Percentiles rank a stretch among this genome's conserved stretches.
These are phyloP conservation scores for Pythium monospermum DNA, from an alignment of 352 stramenopile species.

Conservation along the genomic window DNA sequence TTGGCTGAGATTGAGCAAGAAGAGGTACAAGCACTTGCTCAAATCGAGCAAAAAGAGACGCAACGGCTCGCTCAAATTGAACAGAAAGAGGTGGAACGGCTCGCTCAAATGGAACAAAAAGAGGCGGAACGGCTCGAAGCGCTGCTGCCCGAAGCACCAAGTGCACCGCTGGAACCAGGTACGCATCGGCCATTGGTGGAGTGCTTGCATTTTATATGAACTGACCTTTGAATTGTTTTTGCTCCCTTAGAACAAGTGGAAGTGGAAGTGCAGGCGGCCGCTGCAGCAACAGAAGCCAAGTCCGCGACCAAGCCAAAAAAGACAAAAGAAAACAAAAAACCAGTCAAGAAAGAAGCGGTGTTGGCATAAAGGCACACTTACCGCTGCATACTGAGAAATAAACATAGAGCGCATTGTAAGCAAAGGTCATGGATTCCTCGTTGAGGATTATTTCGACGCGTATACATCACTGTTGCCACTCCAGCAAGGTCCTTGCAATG, in stretches of 20 bases:
- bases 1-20: slow-evolving; percentile 78
- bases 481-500: too few species aligned
- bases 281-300: background rate
- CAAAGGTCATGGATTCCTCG: too few species aligned
- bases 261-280: background rate
- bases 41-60: slow-evolving; percentile 76
- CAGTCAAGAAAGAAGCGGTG: slow-evolving; percentile 1
- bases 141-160: slow-evolving; percentile 59
- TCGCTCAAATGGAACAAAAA: slow-evolving; percentile 79
- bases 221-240: background rate
- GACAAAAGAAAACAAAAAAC: too few species aligned
- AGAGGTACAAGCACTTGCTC: slow-evolving; percentile 61
- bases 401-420: too few species aligned
- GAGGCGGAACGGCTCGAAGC: slow-evolving; percentile 52
- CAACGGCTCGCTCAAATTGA: slow-evolving; percentile 81
- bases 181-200: background rate
- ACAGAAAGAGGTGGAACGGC: slow-evolving; percentile 54
- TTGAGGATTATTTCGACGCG: too few species aligned
- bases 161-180: slow-evolving; percentile 37
- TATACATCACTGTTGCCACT: too few species aligned
- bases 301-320: slow-evolving; percentile 3
- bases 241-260: background rate
- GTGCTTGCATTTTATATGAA: background rate
- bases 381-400: too few species aligned
- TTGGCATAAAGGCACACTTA: background rate